Conservation (phyloP, 805 yeast genomes). For the Candida mattraensis region DNA sequence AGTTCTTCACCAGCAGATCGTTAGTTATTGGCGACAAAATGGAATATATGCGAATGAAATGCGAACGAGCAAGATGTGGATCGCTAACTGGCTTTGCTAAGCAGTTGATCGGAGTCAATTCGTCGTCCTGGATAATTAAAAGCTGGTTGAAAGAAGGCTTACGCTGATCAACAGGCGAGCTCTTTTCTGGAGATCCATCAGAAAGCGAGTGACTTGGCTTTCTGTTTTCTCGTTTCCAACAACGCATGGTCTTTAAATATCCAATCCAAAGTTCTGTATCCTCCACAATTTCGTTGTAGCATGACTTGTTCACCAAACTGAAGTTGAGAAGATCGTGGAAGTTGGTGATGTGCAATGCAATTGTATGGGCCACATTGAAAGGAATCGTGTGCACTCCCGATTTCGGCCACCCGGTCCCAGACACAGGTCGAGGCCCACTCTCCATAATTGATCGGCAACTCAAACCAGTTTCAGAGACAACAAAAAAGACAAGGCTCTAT, state of each 20-base stretch:
- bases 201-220: background rate
- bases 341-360: constrained; percentile 23
- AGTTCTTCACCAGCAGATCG: constrained; percentile 34
- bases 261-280: constrained; percentile 28
- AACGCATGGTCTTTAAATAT: constrained; percentile 20
- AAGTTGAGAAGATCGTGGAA: constrained; percentile 30
- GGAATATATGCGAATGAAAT: constrained; percentile 29
- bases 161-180: constrained; percentile 2
- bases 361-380: constrained; percentile 15
- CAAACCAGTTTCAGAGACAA: no score
- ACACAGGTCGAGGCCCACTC: no score
- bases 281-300: constrained; percentile 25
- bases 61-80: constrained; percentile 23
- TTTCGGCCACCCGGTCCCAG: constrained; percentile 7
- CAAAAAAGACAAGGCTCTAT: no score
- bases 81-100: constrained; percentile 23
- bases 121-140: constrained; percentile 18
- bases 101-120: constrained; percentile 28
- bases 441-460: no score
- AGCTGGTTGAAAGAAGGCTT: constrained; percentile 8
- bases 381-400: constrained; percentile 14
- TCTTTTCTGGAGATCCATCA: background rate
- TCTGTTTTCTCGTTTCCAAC: constrained; percentile 22
- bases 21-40: constrained; percentile 31
- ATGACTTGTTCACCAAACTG: constrained; percentile 27